phyloP scores from a whole-genome alignment of 495 filamentous ascomycete genomes.

The Pseudoneurospora amorphoporcata region DNA sequence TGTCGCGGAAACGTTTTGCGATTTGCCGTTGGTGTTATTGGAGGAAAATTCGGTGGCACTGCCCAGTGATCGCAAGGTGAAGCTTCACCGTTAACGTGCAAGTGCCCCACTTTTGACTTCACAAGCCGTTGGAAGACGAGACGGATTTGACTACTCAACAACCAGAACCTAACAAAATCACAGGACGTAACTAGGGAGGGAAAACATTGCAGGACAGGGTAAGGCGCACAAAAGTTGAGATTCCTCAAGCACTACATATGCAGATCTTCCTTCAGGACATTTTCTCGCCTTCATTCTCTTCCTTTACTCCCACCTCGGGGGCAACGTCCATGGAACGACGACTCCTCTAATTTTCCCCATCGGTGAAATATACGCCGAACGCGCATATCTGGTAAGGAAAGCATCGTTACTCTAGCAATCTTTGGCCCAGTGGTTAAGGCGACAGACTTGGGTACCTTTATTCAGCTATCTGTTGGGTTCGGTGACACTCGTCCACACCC shows the following conservation, averaged over 20 bases:
- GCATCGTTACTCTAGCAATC: not conserved
- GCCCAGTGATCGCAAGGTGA: not conserved
- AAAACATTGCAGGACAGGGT: not conserved
- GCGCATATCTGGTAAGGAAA: not conserved
- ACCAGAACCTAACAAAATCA: not conserved
- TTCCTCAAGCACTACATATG: not conserved
- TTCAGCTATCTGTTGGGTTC: conserved; percentile 1
- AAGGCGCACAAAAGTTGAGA: not conserved
- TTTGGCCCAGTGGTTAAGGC: conserved; percentile 21
- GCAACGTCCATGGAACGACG: not conserved
- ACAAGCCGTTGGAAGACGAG: not conserved
- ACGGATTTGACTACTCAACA: not conserved
- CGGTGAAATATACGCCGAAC: not conserved
- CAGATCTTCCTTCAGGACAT: not conserved
- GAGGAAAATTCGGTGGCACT: not conserved
- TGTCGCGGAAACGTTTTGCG: not conserved
- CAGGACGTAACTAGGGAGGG: not conserved
- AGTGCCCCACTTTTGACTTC: not conserved
- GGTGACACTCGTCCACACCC: not conserved
- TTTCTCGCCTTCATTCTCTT: not conserved
- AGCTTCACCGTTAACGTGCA: not conserved
- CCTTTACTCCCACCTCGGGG: not conserved
- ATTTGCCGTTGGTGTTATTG: not conserved
- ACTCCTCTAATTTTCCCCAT: not conserved
- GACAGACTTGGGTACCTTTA: conserved; percentile 16